Evolutionary conservation across 1,284 basidiomycete species (phyloP), one percentile per base, ranked within the genome.

Genomic region (Rhodotorula glutinis): DNA sequence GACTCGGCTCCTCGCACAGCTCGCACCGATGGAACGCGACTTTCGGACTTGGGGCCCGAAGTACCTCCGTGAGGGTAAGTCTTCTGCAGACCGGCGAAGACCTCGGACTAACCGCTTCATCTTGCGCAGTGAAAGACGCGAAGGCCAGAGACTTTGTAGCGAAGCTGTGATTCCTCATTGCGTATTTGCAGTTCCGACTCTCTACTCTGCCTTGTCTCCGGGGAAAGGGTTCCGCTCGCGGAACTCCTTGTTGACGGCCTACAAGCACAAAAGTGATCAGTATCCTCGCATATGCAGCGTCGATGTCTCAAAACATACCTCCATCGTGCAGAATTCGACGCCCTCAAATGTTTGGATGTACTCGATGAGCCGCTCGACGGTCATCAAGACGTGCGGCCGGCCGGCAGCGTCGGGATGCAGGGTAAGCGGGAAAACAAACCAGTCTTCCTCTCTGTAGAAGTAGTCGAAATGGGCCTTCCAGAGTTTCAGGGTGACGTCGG

Each of bases 401-500:
- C 87, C 86, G 74, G 86, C 86, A n/a, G 88, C 87, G 70, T 90
- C 88, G 0, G 88, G 88, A 74, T 89, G 88, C 41, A 90, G 87
- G 33, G 59, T 58, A 19, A 66, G 40, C 7, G 53, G 60, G 53
- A 62, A 62, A 4, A 44, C 30, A 73, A 89, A 90, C 74, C 86
- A 84, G 71, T 87, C 84, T 73, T 88, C 85, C 69, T 88, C 86
- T 56, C 73, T 64, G 76, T 87, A 89, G 60, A 84, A 83, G 76
- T 89, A 90, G 0, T 76, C 57, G 47, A 49, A 49, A n/a, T 49
- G 47, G 33, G 19, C 27, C 38, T 59, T 59, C 57, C 60, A 53
- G 4, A 61, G 41, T 46, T 62, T 82, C 72, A 89, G 87, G 16
- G 90, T 85, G 53, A 86, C 85, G 53, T 84, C 81, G 1, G 84